These are phyloP conservation scores for Saccharum spontaneum DNA, from an alignment of 176 grass and related monocot species.

Conservation along the genomic window DNA sequence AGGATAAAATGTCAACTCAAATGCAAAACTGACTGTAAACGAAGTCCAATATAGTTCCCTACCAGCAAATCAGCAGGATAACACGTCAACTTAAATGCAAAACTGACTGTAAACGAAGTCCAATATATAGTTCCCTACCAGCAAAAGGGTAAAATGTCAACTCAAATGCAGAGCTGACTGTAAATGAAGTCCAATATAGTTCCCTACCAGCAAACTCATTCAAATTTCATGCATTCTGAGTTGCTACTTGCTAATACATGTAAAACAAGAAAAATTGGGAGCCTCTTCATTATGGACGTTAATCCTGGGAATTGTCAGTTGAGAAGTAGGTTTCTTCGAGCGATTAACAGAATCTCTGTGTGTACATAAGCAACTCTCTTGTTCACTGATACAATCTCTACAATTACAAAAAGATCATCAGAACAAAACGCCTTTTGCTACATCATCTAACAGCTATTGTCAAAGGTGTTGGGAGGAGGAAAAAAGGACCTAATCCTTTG, in stretches of 20 bases:
- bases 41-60: too few species aligned
- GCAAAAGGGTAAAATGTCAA: not conserved
- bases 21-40: too few species aligned
- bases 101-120: too few species aligned
- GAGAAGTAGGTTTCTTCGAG: not conserved
- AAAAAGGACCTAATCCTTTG: slow-evolving; percentile 34
- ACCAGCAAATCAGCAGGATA: too few species aligned
- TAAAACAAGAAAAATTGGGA: not conserved
- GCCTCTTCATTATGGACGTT: not conserved
- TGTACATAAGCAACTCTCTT: slow-evolving; percentile 15
- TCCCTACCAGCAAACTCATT: not conserved
- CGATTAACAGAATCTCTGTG: slow-evolving; percentile 19
- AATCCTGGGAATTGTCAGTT: not conserved
- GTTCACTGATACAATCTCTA: slow-evolving; percentile 11
- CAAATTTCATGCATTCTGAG: not conserved
- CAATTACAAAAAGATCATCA: slow-evolving; percentile 36
- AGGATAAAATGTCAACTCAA: too few species aligned
- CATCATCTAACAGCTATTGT: slow-evolving; percentile 48
- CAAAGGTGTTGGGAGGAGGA: slow-evolving; percentile 18
- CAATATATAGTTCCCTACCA: too few species aligned
- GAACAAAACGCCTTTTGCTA: slow-evolving; percentile 21
- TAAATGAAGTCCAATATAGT: not conserved
- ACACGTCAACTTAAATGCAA: too few species aligned
- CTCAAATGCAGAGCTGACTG: not conserved
- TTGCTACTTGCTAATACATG: not conserved